Percentiles rank a stretch among this genome's conserved stretches.
Evolutionary conservation across 345 rosid species (phyloP).

Genomic region (Syzygium grande): DNA sequence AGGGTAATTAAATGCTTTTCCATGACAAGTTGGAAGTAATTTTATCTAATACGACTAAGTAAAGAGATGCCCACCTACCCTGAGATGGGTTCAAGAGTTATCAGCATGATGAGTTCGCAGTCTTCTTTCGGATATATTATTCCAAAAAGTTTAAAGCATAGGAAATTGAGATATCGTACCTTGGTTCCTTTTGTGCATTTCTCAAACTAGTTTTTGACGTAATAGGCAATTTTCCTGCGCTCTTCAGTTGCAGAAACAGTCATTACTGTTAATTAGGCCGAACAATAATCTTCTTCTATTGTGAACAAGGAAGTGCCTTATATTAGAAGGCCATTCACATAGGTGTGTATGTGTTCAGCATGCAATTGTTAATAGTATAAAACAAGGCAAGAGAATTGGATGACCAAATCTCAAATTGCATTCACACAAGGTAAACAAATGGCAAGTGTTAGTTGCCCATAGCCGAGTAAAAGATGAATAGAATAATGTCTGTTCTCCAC

Average conservation of each 20-base stretch:
- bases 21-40: neutral
- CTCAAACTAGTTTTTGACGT: neutral
- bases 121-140: neutral
- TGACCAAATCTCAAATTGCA: neutral
- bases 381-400: neutral
- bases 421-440: neutral
- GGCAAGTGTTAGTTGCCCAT: neutral
- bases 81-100: neutral
- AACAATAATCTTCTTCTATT: neutral
- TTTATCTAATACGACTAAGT: neutral
- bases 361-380: neutral
- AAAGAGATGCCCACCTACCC: neutral
- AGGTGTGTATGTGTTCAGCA: neutral
- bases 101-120: neutral
- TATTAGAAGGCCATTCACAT: neutral
- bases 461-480: neutral
- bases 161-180: neutral
- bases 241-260: neutral
- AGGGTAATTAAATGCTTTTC: neutral
- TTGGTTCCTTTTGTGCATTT: neutral
- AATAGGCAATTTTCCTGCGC: neutral
- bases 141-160: neutral
- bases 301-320: neutral
- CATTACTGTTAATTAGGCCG: neutral
- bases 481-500: neutral